These are phyloP conservation scores for Thymus quinquecostatus DNA, from an alignment of 257 asterid species.

Conservation along the genomic window DNA sequence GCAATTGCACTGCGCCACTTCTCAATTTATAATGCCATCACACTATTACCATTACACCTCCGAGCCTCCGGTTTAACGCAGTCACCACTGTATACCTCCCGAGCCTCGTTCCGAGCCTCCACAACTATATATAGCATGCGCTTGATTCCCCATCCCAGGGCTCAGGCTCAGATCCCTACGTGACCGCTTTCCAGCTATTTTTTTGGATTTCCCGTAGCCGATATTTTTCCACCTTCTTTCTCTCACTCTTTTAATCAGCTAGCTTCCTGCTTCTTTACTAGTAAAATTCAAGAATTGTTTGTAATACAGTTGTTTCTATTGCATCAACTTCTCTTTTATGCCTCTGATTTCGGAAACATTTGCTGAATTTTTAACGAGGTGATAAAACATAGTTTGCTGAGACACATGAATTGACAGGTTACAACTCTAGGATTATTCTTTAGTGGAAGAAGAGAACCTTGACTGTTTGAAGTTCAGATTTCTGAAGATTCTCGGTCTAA, in stretches of 20 bases:
- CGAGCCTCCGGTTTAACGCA: constrained; percentile 3
- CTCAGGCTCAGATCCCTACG: constrained; percentile 56
- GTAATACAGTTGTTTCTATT: neutral
- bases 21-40: neutral
- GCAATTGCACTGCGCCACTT: too few relatives aligned
- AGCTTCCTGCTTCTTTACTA: constrained; percentile 30
- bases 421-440: constrained; percentile 19
- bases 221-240: constrained; percentile 33
- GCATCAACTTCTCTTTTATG: neutral
- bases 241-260: neutral
- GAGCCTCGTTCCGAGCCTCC: constrained; percentile 45
- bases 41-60: constrained; percentile 21
- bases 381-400: neutral
- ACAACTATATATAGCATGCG: constrained; percentile 8
- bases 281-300: constrained; percentile 12
- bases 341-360: neutral
- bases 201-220: constrained; percentile 40
- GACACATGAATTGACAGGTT: constrained; percentile 5
- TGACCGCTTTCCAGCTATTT: constrained; percentile 55
- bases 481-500: constrained; percentile 25
- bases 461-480: constrained; percentile 32
- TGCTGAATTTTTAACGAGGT: neutral
- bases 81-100: constrained; percentile 24
- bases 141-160: constrained; percentile 35
- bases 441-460: constrained; percentile 8